These are phyloP conservation scores for Tolypocladium ophioglossoides DNA, from an alignment of 2,329 filamentous ascomycete genomes.

Conservation along the genomic window DNA sequence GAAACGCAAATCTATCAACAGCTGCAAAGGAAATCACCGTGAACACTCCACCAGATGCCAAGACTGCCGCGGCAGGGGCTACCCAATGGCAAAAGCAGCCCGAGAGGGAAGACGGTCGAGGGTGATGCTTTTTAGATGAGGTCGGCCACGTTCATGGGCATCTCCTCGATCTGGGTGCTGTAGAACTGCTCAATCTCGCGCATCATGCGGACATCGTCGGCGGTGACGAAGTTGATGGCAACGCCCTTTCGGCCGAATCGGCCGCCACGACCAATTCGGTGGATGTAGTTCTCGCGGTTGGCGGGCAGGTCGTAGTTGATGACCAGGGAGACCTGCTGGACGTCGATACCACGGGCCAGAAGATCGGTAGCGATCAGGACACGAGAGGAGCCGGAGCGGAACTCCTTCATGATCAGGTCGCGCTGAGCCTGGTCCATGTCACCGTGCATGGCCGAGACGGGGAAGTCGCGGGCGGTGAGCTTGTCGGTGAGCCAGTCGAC, in stretches of 20 bases:
- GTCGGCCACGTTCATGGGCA: conserved; percentile 89
- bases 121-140: conserved; percentile 48
- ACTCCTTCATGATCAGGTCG: conserved; percentile 99
- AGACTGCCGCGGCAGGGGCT: conserved; percentile 13
- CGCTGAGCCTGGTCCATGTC: conserved; percentile 98
- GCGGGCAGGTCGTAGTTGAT: conserved; percentile 99
- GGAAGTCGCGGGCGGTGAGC: conserved; percentile 97
- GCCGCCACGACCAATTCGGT: conserved; percentile 98
- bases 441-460: conserved; percentile 98
- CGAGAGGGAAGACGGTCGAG: conserved; percentile 12
- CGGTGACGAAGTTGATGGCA: conserved; percentile 99
- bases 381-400: conserved; percentile 96
- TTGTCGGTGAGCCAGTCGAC: conserved; percentile 99
- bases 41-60: conserved; percentile 18
- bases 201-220: conserved; percentile 99
- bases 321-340: conserved; percentile 98
- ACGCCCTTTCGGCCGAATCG: conserved; percentile 99
- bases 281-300: conserved; percentile 99
- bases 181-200: conserved; percentile 99
- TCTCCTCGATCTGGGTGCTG: conserved; percentile 99
- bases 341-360: conserved; percentile 97
- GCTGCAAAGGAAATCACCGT: conserved; percentile 21
- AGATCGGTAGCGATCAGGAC: conserved; percentile 97
- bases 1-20: conserved; percentile 30
- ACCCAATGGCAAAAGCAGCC: conserved; percentile 10